These are phyloP conservation scores for Corymbia calophylla DNA, from an alignment of 441 rosid species.

Conservation along the genomic window DNA sequence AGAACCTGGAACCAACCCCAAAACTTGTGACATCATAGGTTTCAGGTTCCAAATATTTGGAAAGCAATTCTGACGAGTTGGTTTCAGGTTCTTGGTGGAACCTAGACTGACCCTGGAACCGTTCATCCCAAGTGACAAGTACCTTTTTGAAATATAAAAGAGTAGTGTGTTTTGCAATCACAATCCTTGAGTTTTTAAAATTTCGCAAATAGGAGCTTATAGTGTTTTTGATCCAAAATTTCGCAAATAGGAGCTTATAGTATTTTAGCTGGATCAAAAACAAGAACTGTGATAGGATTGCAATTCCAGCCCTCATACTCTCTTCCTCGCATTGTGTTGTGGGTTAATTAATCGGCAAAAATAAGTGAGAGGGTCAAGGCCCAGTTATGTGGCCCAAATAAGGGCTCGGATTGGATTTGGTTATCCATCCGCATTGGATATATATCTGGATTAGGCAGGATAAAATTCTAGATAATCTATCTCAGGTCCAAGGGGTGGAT, in stretches of 20 bases:
- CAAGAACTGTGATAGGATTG: neutral
- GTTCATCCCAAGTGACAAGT: too few relatives aligned
- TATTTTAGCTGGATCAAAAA: neutral
- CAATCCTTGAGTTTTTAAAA: neutral
- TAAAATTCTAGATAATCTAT: neutral
- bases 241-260: neutral
- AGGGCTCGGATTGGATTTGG: neutral
- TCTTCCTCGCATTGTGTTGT: neutral
- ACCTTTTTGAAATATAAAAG: neutral
- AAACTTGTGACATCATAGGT: too few relatives aligned
- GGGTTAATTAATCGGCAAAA: neutral
- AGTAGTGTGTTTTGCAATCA: neutral
- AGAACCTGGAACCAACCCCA: too few relatives aligned
- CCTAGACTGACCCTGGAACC: too few relatives aligned
- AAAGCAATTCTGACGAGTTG: too few relatives aligned
- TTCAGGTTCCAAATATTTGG: too few relatives aligned
- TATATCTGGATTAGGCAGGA: neutral
- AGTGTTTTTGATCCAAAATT: too few relatives aligned
- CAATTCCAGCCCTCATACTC: neutral
- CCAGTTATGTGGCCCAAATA: neutral
- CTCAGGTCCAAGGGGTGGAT: neutral
- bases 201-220: too few relatives aligned
- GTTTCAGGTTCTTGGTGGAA: too few relatives aligned
- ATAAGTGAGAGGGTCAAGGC: neutral
- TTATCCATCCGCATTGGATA: neutral